Percentiles rank a stretch among this genome's conserved stretches.
These are phyloP conservation scores for Pseudonitzschia multiseries DNA, from an alignment of 108 stramenopile genomes.

Conservation along the genomic window DNA sequence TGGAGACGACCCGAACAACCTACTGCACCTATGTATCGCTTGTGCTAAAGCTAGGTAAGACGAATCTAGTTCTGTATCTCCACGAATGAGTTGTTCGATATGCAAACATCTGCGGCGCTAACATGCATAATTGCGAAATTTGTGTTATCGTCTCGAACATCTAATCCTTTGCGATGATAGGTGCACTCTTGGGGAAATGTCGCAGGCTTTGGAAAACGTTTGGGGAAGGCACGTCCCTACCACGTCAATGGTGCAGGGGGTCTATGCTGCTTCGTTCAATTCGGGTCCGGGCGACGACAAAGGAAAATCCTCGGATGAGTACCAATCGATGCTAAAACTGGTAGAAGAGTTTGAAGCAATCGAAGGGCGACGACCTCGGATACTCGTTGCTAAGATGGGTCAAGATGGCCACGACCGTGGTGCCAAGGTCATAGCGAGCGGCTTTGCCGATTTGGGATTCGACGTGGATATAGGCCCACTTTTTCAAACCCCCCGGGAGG, in stretches of 20 bases:
- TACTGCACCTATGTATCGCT: slow-evolving; percentile 90
- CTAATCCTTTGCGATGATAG: slow-evolving; percentile 19
- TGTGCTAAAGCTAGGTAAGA: slow-evolving; percentile 57
- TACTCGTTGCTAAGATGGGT: slow-evolving; percentile 99
- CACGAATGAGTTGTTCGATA: too few relatives aligned
- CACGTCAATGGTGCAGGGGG: slow-evolving; percentile 92
- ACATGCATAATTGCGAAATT: too few relatives aligned
- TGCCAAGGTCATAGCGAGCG: slow-evolving; percentile 96
- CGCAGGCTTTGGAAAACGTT: slow-evolving; percentile 89
- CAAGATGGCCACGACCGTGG: slow-evolving; percentile 99
- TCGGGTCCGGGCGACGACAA: slow-evolving; percentile 4
- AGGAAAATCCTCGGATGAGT: slow-evolving; percentile 46
- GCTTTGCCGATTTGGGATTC: slow-evolving; percentile 95
- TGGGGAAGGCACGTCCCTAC: slow-evolving; percentile 94
- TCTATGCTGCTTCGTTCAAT: slow-evolving; percentile 82
- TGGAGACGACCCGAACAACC: slow-evolving; percentile 85
- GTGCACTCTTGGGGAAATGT: slow-evolving; percentile 97
- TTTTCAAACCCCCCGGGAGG: slow-evolving; percentile 96
- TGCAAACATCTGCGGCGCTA: too few relatives aligned
- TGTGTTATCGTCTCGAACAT: neutral
- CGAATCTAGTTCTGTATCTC: neutral
- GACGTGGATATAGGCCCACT: slow-evolving; percentile 98
- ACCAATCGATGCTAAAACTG: slow-evolving; percentile 64
- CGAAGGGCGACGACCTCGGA: slow-evolving; percentile 95
- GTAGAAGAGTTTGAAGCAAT: slow-evolving; percentile 88